Evolutionary conservation across 345 rosid genomes (phyloP).

Genomic region (Salix arbutifolia): DNA sequence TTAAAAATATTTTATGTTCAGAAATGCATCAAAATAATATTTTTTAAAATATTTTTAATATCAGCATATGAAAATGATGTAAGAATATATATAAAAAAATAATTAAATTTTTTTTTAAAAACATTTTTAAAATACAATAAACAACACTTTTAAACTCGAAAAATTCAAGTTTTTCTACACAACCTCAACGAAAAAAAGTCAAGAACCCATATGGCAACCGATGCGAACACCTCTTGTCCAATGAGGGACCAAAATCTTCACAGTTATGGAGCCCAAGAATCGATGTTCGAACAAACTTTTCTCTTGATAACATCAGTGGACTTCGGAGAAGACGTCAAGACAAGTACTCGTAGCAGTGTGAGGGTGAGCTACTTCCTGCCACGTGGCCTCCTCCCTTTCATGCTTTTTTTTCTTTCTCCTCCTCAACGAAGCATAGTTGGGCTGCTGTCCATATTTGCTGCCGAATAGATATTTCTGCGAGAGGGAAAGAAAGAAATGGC

Average conservation of each 20-base stretch:
- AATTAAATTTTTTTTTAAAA: too few species aligned
- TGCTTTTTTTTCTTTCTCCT: not conserved
- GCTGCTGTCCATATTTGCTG: not conserved
- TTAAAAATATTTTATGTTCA: accelerated
- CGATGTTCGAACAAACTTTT: not conserved
- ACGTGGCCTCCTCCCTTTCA: conserved; percentile 46
- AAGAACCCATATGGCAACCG: too few species aligned
- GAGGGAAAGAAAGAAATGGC: conserved; percentile 5
- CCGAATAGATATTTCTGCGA: conserved; percentile 21
- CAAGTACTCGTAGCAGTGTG: not conserved
- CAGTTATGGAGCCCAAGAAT: not conserved
- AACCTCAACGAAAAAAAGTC: too few species aligned
- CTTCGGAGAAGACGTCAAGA: not conserved
- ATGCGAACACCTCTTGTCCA: too few species aligned
- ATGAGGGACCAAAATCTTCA: too few species aligned
- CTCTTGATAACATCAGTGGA: not conserved
- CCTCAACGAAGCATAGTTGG: not conserved
- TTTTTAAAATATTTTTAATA: too few species aligned
- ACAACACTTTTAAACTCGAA: too few species aligned
- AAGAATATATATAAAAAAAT: too few species aligned
- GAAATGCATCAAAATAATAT: too few species aligned
- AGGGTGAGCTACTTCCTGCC: conserved; percentile 13
- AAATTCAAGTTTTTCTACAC: too few species aligned
- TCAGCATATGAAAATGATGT: too few species aligned
- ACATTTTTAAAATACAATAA: too few species aligned